Percentiles rank a stretch among this genome's conserved stretches.
phyloP scores from a whole-genome alignment of 371 early-diverging fungal species.

The Mortierella sp. region DNA sequence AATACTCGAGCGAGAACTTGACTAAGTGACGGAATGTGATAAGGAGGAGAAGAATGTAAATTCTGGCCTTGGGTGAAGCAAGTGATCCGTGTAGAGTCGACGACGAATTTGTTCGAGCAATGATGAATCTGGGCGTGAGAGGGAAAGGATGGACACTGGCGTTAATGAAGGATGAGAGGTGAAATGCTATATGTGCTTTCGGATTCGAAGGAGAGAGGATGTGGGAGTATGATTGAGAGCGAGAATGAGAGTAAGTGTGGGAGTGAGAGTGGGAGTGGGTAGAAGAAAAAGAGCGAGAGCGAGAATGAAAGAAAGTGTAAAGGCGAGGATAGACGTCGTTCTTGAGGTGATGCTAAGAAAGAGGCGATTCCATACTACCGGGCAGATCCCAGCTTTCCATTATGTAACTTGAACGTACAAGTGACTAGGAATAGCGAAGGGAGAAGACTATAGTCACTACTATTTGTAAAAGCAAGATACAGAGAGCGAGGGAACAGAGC shows the following conservation, averaged over 20 bases:
- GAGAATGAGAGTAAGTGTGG: background rate
- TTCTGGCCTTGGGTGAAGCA: conserved; percentile 10
- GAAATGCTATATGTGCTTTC: too few relatives aligned
- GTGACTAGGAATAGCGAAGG: background rate
- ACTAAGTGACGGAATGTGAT: background rate
- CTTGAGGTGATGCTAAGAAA: background rate
- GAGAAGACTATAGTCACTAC: background rate
- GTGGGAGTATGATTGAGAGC: too few relatives aligned
- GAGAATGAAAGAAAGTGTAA: background rate
- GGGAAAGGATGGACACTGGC: too few relatives aligned
- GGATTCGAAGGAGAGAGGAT: conserved; percentile 7
- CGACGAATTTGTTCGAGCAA: too few relatives aligned
- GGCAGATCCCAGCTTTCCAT: background rate
- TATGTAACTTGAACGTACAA: conserved; percentile 14
- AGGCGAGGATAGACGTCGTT: background rate
- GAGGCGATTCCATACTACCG: conserved; percentile 8
- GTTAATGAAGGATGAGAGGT: too few relatives aligned
- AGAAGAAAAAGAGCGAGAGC: conserved; percentile 3
- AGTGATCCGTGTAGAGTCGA: too few relatives aligned
- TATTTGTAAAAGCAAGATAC: too few relatives aligned
- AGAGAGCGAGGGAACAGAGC: too few relatives aligned
- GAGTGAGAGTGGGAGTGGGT: background rate
- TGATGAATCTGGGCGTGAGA: too few relatives aligned
- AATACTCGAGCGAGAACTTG: background rate
- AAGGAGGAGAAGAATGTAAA: background rate